These are phyloP conservation scores for Verticillium nubilum DNA, from an alignment of 2,329 filamentous ascomycete genomes.

Conservation along the genomic window DNA sequence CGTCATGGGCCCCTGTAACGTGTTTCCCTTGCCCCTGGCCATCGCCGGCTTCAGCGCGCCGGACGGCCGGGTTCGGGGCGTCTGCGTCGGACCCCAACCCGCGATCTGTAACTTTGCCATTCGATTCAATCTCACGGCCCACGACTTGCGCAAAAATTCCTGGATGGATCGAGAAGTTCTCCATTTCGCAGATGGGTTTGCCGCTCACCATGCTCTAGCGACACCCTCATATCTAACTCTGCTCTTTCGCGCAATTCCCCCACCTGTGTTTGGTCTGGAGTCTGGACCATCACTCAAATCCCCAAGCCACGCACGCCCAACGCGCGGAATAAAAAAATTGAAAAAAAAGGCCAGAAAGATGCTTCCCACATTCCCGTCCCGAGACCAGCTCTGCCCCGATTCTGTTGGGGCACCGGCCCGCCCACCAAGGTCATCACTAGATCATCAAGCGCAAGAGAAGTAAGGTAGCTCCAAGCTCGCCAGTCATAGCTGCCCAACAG, in stretches of 20 bases:
- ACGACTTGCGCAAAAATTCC: no score
- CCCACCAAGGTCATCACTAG: background rate
- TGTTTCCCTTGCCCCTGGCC: background rate
- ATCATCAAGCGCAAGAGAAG: background rate
- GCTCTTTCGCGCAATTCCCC: no score
- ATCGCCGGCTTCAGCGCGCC: background rate
- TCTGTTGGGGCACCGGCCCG: background rate
- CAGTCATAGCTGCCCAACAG: background rate
- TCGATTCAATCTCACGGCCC: no score
- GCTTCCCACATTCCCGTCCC: background rate
- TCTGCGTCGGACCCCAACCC: background rate
- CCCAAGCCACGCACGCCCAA: no score
- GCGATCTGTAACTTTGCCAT: background rate
- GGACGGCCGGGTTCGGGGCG: background rate
- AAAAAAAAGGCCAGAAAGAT: background rate
- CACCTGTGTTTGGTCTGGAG: no score
- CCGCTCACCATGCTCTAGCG: no score
- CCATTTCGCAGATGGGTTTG: no score
- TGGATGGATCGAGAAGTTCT: no score
- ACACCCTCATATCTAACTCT: no score
- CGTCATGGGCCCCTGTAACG: background rate
- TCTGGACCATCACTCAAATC: no score
- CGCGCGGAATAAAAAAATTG: no score
- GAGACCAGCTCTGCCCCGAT: background rate
- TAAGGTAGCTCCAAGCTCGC: background rate